Percentiles rank a stretch among this genome's conserved stretches.
Conservation (phyloP, 371 early-diverging fungal genomes). For the Mucor saturninus region DNA sequence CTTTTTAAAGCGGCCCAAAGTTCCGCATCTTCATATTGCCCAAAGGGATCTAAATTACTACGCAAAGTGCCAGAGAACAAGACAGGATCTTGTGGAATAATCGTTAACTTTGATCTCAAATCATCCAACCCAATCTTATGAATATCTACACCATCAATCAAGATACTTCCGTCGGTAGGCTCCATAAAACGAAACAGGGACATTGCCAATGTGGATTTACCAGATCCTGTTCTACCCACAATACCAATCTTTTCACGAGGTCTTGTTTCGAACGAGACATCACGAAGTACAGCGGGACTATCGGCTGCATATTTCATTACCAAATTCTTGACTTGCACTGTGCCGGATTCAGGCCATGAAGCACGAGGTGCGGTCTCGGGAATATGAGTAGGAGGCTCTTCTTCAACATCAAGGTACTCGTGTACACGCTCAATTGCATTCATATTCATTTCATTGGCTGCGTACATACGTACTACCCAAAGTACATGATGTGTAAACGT, state of each 20-base stretch:
- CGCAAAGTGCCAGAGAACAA: constrained; percentile 83
- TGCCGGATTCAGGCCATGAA: constrained; percentile 77
- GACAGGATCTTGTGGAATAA: constrained; percentile 81
- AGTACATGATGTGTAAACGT: constrained; percentile 72
- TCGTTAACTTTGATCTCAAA: constrained; percentile 65
- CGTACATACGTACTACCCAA: constrained; percentile 81
- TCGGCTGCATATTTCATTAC: constrained; percentile 72
- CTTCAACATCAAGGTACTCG: constrained; percentile 73
- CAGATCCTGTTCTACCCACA: constrained; percentile 64
- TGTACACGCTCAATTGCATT: constrained; percentile 85
- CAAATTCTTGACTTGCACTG: constrained; percentile 67
- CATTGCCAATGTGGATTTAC: constrained; percentile 71
- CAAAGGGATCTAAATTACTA: constrained; percentile 80
- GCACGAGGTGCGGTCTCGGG: constrained; percentile 54
- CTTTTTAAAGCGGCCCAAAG: constrained; percentile 80
- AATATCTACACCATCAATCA: constrained; percentile 78
- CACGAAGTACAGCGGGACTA: constrained; percentile 69
- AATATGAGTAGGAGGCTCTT: constrained; percentile 68
- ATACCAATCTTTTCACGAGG: constrained; percentile 68
- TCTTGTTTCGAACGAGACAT: constrained; percentile 63
- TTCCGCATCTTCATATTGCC: constrained; percentile 68
- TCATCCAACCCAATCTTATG: constrained; percentile 66
- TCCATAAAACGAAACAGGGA: constrained; percentile 83
- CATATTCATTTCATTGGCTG: constrained; percentile 85
- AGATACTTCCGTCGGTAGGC: constrained; percentile 59